Evolutionary conservation across 495 filamentous ascomycete species (phyloP), one percentile per base, ranked within the genome.

Genomic region (Daldinia concentrica): DNA sequence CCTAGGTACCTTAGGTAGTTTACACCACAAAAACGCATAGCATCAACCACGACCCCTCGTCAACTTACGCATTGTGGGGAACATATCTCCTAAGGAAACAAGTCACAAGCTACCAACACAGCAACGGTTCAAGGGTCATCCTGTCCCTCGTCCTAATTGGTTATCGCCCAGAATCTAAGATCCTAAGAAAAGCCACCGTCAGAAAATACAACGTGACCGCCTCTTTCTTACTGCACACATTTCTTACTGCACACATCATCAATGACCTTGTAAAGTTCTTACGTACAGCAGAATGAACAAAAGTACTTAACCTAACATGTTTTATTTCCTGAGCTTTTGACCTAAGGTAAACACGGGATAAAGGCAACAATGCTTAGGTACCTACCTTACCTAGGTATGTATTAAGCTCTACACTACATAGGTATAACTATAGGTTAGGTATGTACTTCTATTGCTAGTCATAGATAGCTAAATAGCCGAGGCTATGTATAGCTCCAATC

Each of bases 101-200:
- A 73, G 71, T 73, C 71, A 69, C 66, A 73, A 66, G 62, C 54
- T 58, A 66, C 66, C 71, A 73, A 55, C 71, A 29, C 66, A 73
- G 66, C 66, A 69, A 58, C 58, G 19, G 17, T 51, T 43, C 61
- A 59, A 48, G 55, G 60, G 17, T 52, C 50, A 57, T 57, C 65
- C 62, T 15, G 15, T 60, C 37, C 24, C 34, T 22, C 5, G 7
- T 51, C 39, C 15, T 67, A 19, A 72, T 68, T 72, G 70, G 70
- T 1, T 8, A 17, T 41, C 11, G 22, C 6, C 27, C n/a, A 56
- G 39, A 34, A 24, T 26, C 51, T 6, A 39, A 66, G 43, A 24
- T 27, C 51, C 36, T 64, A 61, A 8, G 36, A 57, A 50, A 34
- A 55, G 54, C 41, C 19, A 45, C 56, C 48, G 17, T 39, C n/a